Base-by-base conservation (phyloP, 768 basidiomycete species). In the Leccinum barrowsii region DNA sequence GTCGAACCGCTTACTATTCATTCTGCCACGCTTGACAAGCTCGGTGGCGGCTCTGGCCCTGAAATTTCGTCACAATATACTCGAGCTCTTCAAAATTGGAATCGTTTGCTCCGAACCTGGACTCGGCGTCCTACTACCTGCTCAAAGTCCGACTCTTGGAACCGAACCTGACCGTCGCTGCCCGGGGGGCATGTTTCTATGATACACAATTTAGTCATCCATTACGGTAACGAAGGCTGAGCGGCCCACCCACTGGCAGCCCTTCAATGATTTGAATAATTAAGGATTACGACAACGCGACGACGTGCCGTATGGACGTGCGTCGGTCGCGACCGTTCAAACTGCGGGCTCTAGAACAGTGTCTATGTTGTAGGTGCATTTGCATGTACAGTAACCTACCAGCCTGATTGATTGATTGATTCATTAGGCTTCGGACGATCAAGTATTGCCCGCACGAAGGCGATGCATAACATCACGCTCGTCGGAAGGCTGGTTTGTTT, bases 11-110 rank as follows among this genome's bases (percentile, higher is more conserved):
- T 57, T 58, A 28, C 8, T 28, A 50, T 28, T 30, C 54, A 12
- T 44, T 50, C 52, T 52, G 46, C 55, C 51, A 30, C 22, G 51
- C 46, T 44, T 54, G 40, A 42, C 52, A 44, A 56, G 26, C 54
- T 42, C 48, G n/a, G 54, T 58, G 40, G 50, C 65, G 37, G 37
- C 53, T 12, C 21, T 19, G 40, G 22, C 61, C 66, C 64, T 66
- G 56, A 54, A 4, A 6, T 32, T 26, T 56, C 17, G 10, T 42
- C 40, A n/a, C 40, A 7, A 5, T 34, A 42, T 42, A 40, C n/a
- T n/a, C 7, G 37, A 40, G 37, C 37, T 42, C 40, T 11, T n/a
- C n/a, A n/a, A 42, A 7, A 22, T 58, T 58, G 64, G 55, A 54
- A 57, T 60, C 57, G 58, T 59, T 21, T 17, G 1, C 50, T 13